These are phyloP conservation scores for Speleostelium caveatum DNA, from an alignment of 78 protist genomes.

Conservation along the genomic window DNA sequence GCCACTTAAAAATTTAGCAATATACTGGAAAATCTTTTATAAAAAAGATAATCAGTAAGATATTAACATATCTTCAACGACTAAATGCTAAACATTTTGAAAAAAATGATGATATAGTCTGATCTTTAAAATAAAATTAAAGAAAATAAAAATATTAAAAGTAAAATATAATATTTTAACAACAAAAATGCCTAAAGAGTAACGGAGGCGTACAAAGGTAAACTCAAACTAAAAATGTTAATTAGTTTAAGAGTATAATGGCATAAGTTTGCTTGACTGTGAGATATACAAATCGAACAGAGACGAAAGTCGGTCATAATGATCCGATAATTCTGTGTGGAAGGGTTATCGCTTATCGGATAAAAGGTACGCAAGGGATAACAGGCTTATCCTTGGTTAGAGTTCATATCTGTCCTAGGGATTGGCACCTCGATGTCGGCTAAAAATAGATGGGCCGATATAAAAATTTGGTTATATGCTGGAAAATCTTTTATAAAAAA, in stretches of 20 bases:
- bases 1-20: too few relatives aligned
- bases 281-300: constrained; percentile 11
- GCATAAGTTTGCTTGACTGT: constrained; percentile 26
- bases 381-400: not conserved
- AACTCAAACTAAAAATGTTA: constrained; percentile 7
- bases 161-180: too few relatives aligned
- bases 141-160: too few relatives aligned
- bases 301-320: not conserved
- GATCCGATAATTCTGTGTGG: not conserved
- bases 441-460: too few relatives aligned
- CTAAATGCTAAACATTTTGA: too few relatives aligned
- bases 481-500: too few relatives aligned
- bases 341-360: not conserved
- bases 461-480: too few relatives aligned
- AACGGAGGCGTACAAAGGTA: constrained; percentile 8
- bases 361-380: not conserved
- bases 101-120: too few relatives aligned
- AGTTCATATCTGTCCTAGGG: not conserved
- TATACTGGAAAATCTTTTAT: too few relatives aligned
- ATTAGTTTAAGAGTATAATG: constrained; percentile 8
- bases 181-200: constrained; percentile 16
- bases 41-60: too few relatives aligned
- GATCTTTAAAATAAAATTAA: too few relatives aligned
- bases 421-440: constrained; percentile 2
- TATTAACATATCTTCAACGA: too few relatives aligned